A percentile compares a stretch with the other conserved stretches of the same genome.
phyloP scores from a whole-genome alignment of 164 flowering plant genomes.

The Chimonanthus praecox region DNA sequence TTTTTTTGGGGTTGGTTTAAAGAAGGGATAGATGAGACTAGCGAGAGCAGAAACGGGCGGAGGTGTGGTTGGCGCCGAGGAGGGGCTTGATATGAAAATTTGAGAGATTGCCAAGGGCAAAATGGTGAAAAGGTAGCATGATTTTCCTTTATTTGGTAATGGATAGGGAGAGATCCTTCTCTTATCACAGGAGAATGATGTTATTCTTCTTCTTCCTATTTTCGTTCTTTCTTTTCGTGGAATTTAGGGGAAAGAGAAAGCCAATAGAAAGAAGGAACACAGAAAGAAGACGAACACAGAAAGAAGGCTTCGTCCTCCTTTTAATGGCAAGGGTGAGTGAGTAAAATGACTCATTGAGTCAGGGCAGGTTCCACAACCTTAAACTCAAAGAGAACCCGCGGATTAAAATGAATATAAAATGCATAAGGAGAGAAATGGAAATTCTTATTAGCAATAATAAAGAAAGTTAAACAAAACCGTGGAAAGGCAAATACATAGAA shows the following conservation, averaged over 20 bases:
- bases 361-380: too few relatives aligned
- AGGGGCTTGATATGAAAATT: constrained; percentile 4
- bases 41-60: constrained; percentile 89
- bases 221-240: neutral
- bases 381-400: too few relatives aligned
- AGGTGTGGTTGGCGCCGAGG: constrained; percentile 92
- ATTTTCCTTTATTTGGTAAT: neutral
- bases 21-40: constrained; percentile 13
- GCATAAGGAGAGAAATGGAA: too few relatives aligned
- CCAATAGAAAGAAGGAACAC: neutral
- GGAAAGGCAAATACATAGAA: too few relatives aligned
- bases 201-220: neutral
- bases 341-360: too few relatives aligned
- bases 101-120: neutral
- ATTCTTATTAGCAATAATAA: too few relatives aligned
- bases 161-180: neutral
- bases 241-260: neutral
- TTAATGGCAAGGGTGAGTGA: too few relatives aligned
- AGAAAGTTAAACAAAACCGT: too few relatives aligned
- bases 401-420: too few relatives aligned
- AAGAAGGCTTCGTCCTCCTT: neutral
- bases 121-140: neutral
- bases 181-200: neutral
- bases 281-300: neutral
- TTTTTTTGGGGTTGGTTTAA: too few relatives aligned